These are phyloP conservation scores for Odontarrhena argentea DNA, from an alignment of 345 rosid genomes.

Conservation along the genomic window DNA sequence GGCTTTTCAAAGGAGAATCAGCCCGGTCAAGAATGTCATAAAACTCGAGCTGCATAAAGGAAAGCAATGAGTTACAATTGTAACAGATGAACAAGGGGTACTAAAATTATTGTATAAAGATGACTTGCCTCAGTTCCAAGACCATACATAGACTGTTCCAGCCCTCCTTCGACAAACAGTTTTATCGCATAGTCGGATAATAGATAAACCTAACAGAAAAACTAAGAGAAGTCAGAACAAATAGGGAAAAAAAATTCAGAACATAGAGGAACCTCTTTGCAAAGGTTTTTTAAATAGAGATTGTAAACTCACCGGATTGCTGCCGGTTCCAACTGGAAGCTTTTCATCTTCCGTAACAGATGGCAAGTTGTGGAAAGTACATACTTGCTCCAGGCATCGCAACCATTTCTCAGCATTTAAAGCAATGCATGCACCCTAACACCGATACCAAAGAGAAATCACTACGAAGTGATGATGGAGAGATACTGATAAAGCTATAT, in stretches of 20 bases:
- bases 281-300: slow-evolving; percentile 16
- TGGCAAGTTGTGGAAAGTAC: slow-evolving; percentile 70
- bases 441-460: slow-evolving; percentile 18
- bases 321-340: slow-evolving; percentile 94
- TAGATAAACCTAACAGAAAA: slow-evolving; percentile 72
- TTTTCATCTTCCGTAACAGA: slow-evolving; percentile 62
- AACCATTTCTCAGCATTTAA: slow-evolving; percentile 90
- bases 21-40: slow-evolving; percentile 53
- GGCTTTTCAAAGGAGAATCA: slow-evolving; percentile 58
- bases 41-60: slow-evolving; percentile 79
- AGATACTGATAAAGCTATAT: slow-evolving; percentile 10
- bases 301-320: slow-evolving; percentile 85
- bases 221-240: slow-evolving; percentile 29
- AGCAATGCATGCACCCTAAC: slow-evolving; percentile 89
- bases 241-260: background rate
- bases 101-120: background rate
- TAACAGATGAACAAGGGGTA: slow-evolving; percentile 24
- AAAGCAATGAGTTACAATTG: slow-evolving; percentile 36
- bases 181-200: slow-evolving; percentile 70
- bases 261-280: slow-evolving; percentile 3
- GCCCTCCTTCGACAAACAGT: slow-evolving; percentile 82
- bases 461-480: slow-evolving; percentile 10
- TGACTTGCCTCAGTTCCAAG: slow-evolving; percentile 84
- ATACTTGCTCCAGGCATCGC: slow-evolving; percentile 65
- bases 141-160: slow-evolving; percentile 73